Percentiles rank a stretch among this genome's conserved stretches.
These are phyloP conservation scores for Porpolomopsis calyptriformis DNA, from an alignment of 768 basidiomycete genomes.

Conservation along the genomic window DNA sequence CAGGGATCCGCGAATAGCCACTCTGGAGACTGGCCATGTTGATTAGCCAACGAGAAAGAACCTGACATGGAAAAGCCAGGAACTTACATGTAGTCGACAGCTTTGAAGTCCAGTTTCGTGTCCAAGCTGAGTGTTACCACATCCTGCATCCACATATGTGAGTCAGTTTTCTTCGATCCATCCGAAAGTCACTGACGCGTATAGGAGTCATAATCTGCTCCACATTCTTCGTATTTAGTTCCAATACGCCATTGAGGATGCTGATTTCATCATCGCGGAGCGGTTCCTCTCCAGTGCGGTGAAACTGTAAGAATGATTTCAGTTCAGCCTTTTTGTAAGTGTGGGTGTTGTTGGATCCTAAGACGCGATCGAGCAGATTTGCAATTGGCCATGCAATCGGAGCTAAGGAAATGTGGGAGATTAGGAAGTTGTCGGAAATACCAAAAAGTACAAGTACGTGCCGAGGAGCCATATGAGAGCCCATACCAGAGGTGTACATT, in stretches of 20 bases:
- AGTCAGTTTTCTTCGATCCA: slow-evolving; percentile 16
- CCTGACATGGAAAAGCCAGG: not conserved
- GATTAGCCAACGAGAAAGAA: slow-evolving; percentile 3
- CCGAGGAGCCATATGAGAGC: slow-evolving; percentile 57
- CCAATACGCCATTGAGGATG: slow-evolving; percentile 71
- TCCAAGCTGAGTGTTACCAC: slow-evolving; percentile 73
- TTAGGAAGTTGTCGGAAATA: slow-evolving; percentile 20
- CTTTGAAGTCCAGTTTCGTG: slow-evolving; percentile 64
- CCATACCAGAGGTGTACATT: slow-evolving; percentile 66
- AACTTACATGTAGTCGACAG: slow-evolving; percentile 62
- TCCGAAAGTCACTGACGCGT: slow-evolving; percentile 29
- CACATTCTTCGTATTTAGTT: slow-evolving; percentile 66
- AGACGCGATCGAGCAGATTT: slow-evolving; percentile 68
- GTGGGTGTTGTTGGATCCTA: slow-evolving; percentile 62
- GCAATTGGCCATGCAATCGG: slow-evolving; percentile 79
- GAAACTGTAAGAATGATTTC: slow-evolving; percentile 71
- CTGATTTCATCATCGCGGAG: slow-evolving; percentile 74
- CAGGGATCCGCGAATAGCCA: slow-evolving; percentile 88
- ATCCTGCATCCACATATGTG: slow-evolving; percentile 38
- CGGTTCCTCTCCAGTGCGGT: slow-evolving; percentile 66
- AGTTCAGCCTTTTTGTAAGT: slow-evolving; percentile 80
- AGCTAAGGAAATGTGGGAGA: slow-evolving; percentile 25
- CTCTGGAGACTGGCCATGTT: slow-evolving; percentile 42
- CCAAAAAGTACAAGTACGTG: slow-evolving; percentile 16
- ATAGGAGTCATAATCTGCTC: slow-evolving; percentile 78